These are phyloP conservation scores for Coemansia sp. DNA, from an alignment of 192 early-diverging fungal genomes.

Conservation along the genomic window DNA sequence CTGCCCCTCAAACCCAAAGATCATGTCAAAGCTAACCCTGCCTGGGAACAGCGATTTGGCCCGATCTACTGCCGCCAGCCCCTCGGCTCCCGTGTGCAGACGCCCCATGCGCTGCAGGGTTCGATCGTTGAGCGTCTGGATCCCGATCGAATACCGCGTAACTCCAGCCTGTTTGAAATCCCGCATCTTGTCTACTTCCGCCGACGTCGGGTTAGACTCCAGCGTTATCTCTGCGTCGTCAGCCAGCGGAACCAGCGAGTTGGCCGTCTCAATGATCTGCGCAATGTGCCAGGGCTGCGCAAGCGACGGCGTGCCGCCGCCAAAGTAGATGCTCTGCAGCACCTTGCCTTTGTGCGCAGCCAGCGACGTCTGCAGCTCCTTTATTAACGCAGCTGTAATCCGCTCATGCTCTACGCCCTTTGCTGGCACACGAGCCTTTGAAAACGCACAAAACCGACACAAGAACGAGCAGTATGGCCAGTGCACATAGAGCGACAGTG, in stretches of 20 bases:
- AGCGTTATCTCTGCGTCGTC: constrained; percentile 50
- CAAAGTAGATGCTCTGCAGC: constrained; percentile 53
- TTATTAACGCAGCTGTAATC: constrained; percentile 21
- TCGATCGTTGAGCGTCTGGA: constrained; percentile 51
- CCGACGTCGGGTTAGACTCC: constrained; percentile 46
- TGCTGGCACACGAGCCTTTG: constrained; percentile 31
- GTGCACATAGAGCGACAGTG: constrained; percentile 57
- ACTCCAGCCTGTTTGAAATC: constrained; percentile 43
- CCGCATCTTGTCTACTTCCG: constrained; percentile 41
- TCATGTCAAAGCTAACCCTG: constrained; percentile 52
- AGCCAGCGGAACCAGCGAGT: constrained; percentile 20
- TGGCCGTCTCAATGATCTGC: constrained; percentile 25
- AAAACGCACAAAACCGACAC: constrained; percentile 58
- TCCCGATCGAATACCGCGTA: constrained; percentile 55
- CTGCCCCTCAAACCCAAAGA: constrained; percentile 54
- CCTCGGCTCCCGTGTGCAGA: constrained; percentile 47
- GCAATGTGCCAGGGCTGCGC: constrained; percentile 29
- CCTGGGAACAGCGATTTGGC: constrained; percentile 35
- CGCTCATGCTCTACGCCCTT: constrained; percentile 20
- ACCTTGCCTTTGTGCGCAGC: constrained; percentile 14
- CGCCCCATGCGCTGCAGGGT: constrained; percentile 44
- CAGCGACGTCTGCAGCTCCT: constrained; percentile 27
- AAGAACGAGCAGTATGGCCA: constrained; percentile 58
- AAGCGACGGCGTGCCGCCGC: constrained; percentile 59
- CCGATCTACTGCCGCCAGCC: constrained; percentile 33